Evolutionary conservation across 345 rosid genomes (phyloP), one percentile per base, ranked within the genome.

Genomic region (Odontarrhena argentea): DNA sequence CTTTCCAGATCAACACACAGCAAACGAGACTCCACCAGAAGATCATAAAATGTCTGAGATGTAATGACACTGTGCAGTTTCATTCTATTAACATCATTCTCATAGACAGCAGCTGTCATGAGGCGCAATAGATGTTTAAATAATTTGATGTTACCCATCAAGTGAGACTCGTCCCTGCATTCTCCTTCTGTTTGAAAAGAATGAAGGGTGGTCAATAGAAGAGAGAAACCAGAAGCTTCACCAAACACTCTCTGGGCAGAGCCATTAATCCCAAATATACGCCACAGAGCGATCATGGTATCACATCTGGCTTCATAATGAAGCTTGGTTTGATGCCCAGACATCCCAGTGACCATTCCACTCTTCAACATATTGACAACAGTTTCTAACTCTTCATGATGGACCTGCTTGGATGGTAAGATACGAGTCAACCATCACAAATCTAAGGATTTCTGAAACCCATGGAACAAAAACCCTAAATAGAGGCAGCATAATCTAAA

Each of bases 171-270:
- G 63, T 82, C 82, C 43, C 62, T 68, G 53, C 48, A 64, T 55
- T 77, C 88, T 58, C 69, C 84, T 60, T 84, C 87, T 72, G 80
- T 85, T 77, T 85, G 90, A 68, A 92, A 83, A 63, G 88, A 80
- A 40, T 87, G 96, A 43, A 92, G 93, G 63, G 82, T 83, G 37
- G 96, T 92, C 69, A 89, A 73, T 53, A 92, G 78, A 78, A 92
- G 93, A 71, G 98, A 92, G 78, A 92, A 89, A 35, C 98, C 98
- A 42, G 96, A 86, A 58, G 87, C 84, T 81, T 92, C 98, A 72
- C 95, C 98, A 76, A 92, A 92, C 46, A 86, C 82, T 78, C 81
- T 82, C 72, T 86, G 92, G 44, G 88, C 87, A 63, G 93, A 85
- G 60, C 64, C 81, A 74, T 87, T 92, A 57, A 76, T 79, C 42